Conservation (phyloP, 768 basidiomycete species). For the Tylopilus vinaceipallidus region DNA sequence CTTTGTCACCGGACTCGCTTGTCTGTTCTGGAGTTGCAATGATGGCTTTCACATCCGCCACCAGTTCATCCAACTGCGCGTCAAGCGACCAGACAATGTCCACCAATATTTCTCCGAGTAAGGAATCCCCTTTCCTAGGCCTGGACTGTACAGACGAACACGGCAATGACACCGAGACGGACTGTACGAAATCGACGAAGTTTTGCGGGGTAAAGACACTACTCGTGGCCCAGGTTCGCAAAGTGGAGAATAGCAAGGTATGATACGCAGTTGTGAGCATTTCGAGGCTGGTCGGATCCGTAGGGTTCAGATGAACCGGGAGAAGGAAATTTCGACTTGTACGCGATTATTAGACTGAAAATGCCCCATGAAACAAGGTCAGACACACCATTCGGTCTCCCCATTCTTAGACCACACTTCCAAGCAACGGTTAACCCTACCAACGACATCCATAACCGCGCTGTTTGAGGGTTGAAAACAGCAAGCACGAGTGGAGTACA, state of each 20-base stretch:
- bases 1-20: conserved; percentile 27
- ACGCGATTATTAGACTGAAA: conserved; percentile 14
- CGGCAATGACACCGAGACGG: conserved; percentile 58
- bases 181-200: conserved; percentile 64
- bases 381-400: conserved; percentile 58
- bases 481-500: conserved; percentile 17
- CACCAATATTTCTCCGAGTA: conserved; percentile 69
- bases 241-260: conserved; percentile 57
- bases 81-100: conserved; percentile 85
- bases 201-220: conserved; percentile 45
- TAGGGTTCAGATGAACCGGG: conserved; percentile 57
- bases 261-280: conserved; percentile 67
- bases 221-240: conserved; percentile 54
- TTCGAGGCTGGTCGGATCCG: conserved; percentile 51
- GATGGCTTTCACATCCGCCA: conserved; percentile 51
- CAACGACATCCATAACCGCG: conserved; percentile 57
- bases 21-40: conserved; percentile 33
- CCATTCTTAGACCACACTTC: conserved; percentile 58
- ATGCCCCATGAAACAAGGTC: conserved; percentile 14
- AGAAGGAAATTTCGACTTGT: conserved; percentile 60
- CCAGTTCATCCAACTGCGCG: conserved; percentile 68
- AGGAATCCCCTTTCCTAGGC: conserved; percentile 39
- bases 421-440: conserved; percentile 48
- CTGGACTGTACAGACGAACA: conserved; percentile 50
- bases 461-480: conserved; percentile 8